phyloP scores from a whole-genome alignment of 176 grass and related monocot genomes.

The Phoenix dactylifera region DNA sequence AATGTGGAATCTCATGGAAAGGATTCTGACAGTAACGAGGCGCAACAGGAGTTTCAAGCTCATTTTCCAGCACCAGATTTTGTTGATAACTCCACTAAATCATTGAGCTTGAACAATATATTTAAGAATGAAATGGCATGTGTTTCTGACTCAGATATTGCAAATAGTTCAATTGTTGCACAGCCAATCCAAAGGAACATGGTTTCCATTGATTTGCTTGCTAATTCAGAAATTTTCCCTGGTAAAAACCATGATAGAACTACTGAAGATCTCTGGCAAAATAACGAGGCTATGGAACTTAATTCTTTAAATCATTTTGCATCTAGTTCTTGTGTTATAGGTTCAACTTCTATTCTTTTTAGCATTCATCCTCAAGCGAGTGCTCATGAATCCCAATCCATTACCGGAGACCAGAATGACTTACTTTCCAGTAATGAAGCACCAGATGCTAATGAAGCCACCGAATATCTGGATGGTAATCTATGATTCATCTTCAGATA shows the following conservation, averaged over 20 bases:
- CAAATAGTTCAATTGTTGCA: constrained; percentile 24
- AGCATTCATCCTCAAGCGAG: neutral
- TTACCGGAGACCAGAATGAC: neutral
- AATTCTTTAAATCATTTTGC: constrained; percentile 48
- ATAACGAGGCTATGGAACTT: constrained; percentile 54
- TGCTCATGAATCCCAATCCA: neutral
- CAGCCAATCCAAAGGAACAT: constrained; percentile 14
- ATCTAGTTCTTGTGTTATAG: constrained; percentile 29
- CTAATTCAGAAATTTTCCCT: constrained; percentile 8
- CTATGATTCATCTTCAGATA: neutral
- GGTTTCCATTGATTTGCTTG: constrained; percentile 25
- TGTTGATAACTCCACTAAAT: constrained; percentile 11
- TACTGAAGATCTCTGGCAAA: constrained; percentile 32
- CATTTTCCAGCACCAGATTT: constrained; percentile 28
- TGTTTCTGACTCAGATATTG: constrained; percentile 10
- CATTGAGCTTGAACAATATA: constrained; percentile 17
- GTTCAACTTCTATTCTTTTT: constrained; percentile 3
- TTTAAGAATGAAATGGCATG: constrained; percentile 18
- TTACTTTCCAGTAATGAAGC: constrained; percentile 11
- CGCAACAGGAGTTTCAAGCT: constrained; percentile 5
- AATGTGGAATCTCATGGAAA: constrained; percentile 24
- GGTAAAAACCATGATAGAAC: constrained; percentile 14
- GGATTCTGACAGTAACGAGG: constrained; percentile 23
- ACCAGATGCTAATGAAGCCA: constrained; percentile 14
- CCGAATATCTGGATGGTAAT: constrained; percentile 40